Evolutionary conservation across 2,329 filamentous ascomycete genomes (phyloP).

Genomic region (Leptographium galeiforme): DNA sequence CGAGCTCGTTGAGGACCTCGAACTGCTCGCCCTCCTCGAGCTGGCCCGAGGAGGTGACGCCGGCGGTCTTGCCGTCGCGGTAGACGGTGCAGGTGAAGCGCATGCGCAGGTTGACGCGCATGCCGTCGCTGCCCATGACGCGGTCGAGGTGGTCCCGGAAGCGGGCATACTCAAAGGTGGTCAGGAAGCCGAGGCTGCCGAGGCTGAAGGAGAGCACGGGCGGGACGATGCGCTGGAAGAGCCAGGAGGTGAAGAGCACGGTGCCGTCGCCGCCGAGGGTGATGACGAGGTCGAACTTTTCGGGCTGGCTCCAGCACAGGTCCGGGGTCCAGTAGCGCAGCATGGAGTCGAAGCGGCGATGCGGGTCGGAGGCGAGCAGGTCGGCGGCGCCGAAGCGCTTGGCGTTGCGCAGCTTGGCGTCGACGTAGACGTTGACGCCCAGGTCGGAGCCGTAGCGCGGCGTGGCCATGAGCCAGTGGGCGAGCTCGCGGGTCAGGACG

Average conservation of each 20-base stretch:
- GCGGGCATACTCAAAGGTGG: slow-evolving; percentile 73
- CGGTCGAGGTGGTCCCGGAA: slow-evolving; percentile 79
- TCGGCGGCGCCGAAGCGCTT: slow-evolving; percentile 72
- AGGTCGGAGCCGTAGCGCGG: slow-evolving; percentile 78
- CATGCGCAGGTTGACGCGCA: slow-evolving; percentile 97
- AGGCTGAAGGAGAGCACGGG: slow-evolving; percentile 76
- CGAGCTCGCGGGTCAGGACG: slow-evolving; percentile 71
- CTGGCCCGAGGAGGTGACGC: slow-evolving; percentile 30
- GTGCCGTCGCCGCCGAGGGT: slow-evolving; percentile 80
- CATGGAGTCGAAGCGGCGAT: slow-evolving; percentile 71
- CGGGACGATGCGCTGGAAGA: slow-evolving; percentile 82
- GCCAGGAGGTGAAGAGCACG: slow-evolving; percentile 77
- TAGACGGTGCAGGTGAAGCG: slow-evolving; percentile 97
- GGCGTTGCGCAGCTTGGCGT: slow-evolving; percentile 79
- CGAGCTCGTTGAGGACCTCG: slow-evolving; percentile 94
- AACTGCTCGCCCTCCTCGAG: slow-evolving; percentile 88
- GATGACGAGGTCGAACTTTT: slow-evolving; percentile 89
- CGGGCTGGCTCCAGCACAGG: slow-evolving; percentile 83
- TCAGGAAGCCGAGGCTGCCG: slow-evolving; percentile 77
- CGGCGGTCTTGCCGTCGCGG: slow-evolving; percentile 43
- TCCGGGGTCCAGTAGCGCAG: slow-evolving; percentile 94
- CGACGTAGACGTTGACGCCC: slow-evolving; percentile 97
- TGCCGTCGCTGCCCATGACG: slow-evolving; percentile 86
- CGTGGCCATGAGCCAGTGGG: slow-evolving; percentile 77
- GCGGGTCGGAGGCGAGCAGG: slow-evolving; percentile 58